Conservation (phyloP, 1,139 yeast species). For the Hemisphaericaspora xylanilytica region DNA sequence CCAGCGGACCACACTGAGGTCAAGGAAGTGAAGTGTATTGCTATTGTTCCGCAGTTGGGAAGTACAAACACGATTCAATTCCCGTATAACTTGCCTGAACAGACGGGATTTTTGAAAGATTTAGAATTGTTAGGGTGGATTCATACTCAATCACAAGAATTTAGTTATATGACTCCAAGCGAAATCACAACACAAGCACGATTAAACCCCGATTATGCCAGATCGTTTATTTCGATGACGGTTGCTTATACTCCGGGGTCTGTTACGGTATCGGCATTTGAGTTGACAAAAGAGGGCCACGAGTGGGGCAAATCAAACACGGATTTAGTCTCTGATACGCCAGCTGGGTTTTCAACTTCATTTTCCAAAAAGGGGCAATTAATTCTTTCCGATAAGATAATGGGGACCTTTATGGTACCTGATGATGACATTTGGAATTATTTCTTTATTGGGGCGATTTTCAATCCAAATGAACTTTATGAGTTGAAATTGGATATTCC, state of each 20-base stretch:
- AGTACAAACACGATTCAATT: conserved; percentile 63
- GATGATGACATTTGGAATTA: conserved; percentile 87
- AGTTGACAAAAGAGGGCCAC: conserved; percentile 61
- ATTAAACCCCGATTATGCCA: conserved; percentile 27
- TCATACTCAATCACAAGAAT: conserved; percentile 70
- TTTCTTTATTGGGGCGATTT: conserved; percentile 82
- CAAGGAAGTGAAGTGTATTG: conserved; percentile 75
- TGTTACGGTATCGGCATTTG: conserved; percentile 68
- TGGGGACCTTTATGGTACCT: conserved; percentile 87
- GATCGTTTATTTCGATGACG: conserved; percentile 53
- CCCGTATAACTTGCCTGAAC: conserved; percentile 48
- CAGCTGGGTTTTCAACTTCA: conserved; percentile 60
- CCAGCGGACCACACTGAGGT: conserved; percentile 62
- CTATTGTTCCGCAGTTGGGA: conserved; percentile 87
- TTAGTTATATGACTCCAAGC: conserved; percentile 59
- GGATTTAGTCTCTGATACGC: conserved; percentile 52
- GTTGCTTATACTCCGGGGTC: conserved; percentile 85
- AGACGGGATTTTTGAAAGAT: conserved; percentile 33
- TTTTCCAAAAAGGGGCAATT: conserved; percentile 69
- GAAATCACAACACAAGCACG: conserved; percentile 62
- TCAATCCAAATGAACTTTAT: conserved; percentile 62
- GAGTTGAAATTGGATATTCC: conserved; percentile 77
- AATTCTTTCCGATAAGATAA: conserved; percentile 68
- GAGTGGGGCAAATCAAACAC: conserved; percentile 74
- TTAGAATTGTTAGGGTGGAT: conserved; percentile 76